Percentiles rank a stretch among this genome's conserved stretches.
phyloP scores from a whole-genome alignment of 768 basidiomycete genomes.

The Porphyrellus cyaneotinctus region DNA sequence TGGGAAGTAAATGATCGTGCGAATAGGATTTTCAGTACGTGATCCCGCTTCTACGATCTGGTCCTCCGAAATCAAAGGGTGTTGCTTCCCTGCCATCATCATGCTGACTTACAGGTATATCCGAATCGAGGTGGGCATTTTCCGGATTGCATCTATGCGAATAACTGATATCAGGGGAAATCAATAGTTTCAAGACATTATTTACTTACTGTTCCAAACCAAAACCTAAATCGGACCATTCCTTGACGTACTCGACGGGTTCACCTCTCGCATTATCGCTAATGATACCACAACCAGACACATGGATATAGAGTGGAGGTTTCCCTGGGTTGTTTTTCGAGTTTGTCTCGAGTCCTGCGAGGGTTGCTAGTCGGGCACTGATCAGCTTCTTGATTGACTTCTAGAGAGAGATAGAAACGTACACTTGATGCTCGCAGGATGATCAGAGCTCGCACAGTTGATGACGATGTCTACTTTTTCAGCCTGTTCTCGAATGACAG shows the following conservation, averaged over 20 bases:
- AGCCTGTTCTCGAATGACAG: slow-evolving; percentile 34
- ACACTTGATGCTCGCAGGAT: slow-evolving; percentile 34
- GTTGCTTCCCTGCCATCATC: neutral
- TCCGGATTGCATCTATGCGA: slow-evolving; percentile 23
- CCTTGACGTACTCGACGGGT: slow-evolving; percentile 28
- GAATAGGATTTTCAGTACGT: slow-evolving; percentile 37
- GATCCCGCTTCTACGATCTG: slow-evolving; percentile 41
- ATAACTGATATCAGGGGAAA: neutral
- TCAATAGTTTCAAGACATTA: neutral
- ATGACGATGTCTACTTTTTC: slow-evolving; percentile 38
- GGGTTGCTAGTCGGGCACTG: slow-evolving; percentile 28
- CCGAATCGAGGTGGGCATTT: slow-evolving; percentile 33
- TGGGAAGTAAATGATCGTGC: slow-evolving; percentile 42
- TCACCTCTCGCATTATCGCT: slow-evolving; percentile 41
- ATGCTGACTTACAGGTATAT: slow-evolving; percentile 24
- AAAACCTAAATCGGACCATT: slow-evolving; percentile 38
- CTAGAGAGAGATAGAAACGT: slow-evolving; percentile 1
- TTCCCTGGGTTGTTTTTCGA: slow-evolving; percentile 34
- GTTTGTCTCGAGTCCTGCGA: slow-evolving; percentile 37
- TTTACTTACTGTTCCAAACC: slow-evolving; percentile 28
- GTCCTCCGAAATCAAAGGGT: neutral
- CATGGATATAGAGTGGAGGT: slow-evolving; percentile 42
- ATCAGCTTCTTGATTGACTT: neutral
- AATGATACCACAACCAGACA: slow-evolving; percentile 39
- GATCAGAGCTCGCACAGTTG: slow-evolving; percentile 40